Percentiles rank a stretch among this genome's conserved stretches.
These are phyloP conservation scores for Pyrus communis DNA, from an alignment of 306 rosid species.

Conservation along the genomic window DNA sequence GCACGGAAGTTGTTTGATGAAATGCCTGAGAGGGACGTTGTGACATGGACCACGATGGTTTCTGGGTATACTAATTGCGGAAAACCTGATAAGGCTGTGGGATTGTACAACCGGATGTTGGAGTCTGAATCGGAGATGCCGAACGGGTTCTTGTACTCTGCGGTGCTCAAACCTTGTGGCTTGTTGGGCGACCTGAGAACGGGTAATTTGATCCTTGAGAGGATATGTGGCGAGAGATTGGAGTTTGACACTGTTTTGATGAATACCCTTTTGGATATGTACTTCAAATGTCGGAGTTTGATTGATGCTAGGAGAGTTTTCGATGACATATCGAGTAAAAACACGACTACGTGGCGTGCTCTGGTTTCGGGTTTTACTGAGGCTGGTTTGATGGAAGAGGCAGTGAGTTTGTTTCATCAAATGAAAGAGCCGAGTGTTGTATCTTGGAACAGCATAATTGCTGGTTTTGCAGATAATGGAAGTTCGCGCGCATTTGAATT, in stretches of 20 bases:
- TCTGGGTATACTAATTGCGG: slow-evolving; percentile 54
- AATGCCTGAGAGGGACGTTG: slow-evolving; percentile 48
- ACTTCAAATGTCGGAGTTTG: slow-evolving; percentile 71
- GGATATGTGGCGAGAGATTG: slow-evolving; percentile 28
- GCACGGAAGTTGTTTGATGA: slow-evolving; percentile 66
- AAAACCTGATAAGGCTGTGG: slow-evolving; percentile 46
- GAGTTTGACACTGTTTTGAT: slow-evolving; percentile 63
- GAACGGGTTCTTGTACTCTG: slow-evolving; percentile 66
- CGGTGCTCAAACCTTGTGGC: slow-evolving; percentile 77
- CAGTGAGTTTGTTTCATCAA: slow-evolving; percentile 45
- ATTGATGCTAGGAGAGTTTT: slow-evolving; percentile 55
- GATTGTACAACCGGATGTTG: slow-evolving; percentile 39
- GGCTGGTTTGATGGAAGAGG: slow-evolving; percentile 53
- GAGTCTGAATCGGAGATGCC: slow-evolving; percentile 41
- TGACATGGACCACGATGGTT: slow-evolving; percentile 79
- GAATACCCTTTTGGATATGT: slow-evolving; percentile 90
- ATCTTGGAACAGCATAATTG: slow-evolving; percentile 76
- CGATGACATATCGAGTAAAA: slow-evolving; percentile 28
- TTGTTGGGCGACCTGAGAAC: slow-evolving; percentile 38
- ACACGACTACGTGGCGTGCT: slow-evolving; percentile 55
- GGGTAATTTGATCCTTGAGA: slow-evolving; percentile 49
- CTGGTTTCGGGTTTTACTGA: slow-evolving; percentile 53
- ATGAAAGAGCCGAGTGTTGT: slow-evolving; percentile 56
- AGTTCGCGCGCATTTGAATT: slow-evolving; percentile 40
- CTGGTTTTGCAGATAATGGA: slow-evolving; percentile 54